Evolutionary conservation across 1,139 yeast genomes (phyloP).

Genomic region (Barnettozyma hawaiiensis): DNA sequence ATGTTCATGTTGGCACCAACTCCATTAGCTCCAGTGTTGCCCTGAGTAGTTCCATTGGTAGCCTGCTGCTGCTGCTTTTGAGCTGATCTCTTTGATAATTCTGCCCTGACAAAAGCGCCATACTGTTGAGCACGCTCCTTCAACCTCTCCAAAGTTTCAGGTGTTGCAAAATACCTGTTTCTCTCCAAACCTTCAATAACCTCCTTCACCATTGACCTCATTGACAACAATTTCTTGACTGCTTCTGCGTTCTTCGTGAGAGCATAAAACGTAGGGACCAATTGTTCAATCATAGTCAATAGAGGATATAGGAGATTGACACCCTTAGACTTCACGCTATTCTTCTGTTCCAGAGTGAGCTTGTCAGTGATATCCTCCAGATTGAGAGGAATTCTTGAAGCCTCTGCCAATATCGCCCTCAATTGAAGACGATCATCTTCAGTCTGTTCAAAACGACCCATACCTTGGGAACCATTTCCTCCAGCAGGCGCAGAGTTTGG

Average conservation of each 20-base stretch:
- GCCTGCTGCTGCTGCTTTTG: slow-evolving; percentile 22
- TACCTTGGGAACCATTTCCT: slow-evolving; percentile 9
- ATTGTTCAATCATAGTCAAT: slow-evolving; percentile 64
- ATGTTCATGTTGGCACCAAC: slow-evolving; percentile 3
- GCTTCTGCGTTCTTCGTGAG: slow-evolving; percentile 70
- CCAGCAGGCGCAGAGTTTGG: slow-evolving; percentile 8
- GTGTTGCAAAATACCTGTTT: slow-evolving; percentile 59
- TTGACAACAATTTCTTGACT: slow-evolving; percentile 68
- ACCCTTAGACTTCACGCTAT: slow-evolving; percentile 53
- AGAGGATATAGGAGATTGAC: slow-evolving; percentile 51
- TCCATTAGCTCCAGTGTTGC: not conserved
- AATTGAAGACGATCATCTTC: slow-evolving; percentile 50
- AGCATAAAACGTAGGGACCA: slow-evolving; percentile 71
- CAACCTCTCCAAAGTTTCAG: slow-evolving; percentile 64
- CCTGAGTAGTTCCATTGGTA: not conserved
- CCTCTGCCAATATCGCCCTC: slow-evolving; percentile 62
- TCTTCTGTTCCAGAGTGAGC: slow-evolving; percentile 59
- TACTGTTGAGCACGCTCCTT: slow-evolving; percentile 68
- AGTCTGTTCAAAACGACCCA: slow-evolving; percentile 24
- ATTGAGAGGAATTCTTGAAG: slow-evolving; percentile 58
- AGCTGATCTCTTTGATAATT: slow-evolving; percentile 36
- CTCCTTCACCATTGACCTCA: slow-evolving; percentile 73
- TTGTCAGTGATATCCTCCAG: slow-evolving; percentile 59
- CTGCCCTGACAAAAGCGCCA: slow-evolving; percentile 53
- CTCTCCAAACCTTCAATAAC: slow-evolving; percentile 63